Evolutionary conservation across 768 basidiomycete genomes (phyloP), one percentile per base, ranked within the genome.

Genomic region (Russula foetens): DNA sequence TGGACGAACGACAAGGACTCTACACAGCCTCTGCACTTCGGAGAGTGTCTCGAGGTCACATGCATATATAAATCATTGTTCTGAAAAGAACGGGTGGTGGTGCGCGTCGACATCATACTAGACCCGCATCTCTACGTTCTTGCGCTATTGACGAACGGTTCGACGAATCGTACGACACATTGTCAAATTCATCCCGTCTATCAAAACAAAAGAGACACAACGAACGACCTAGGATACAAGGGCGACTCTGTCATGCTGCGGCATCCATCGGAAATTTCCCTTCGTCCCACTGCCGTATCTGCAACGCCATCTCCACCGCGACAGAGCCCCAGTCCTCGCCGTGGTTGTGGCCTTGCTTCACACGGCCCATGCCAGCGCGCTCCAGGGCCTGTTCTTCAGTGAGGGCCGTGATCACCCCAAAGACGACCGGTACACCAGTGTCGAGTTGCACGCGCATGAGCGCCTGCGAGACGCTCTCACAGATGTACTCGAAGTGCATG

Each of bases 401-500:
- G 65, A 98, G 80, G 47, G 85, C 91, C 21, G 95, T 99, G 70
- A 99, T 75, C 28, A 99, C 93, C 44, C 97, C 97, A 73, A 98
- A 98, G 66, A 99, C 87, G 68, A 98, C 90, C 0, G 97, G 97
- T 24, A 90, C 84, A 17, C 93, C 93, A 1, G 90, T 86, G 73
- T 98, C 96, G 67, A 98, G 77, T 74, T 96, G 93, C 23, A 98
- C 84, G 68, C 82, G 83, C 97, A 98, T 99, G 65, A 99, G 78
- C 46, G 86, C 94, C 67, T 98, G 90, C 44, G 92, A 85, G 60
- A 98, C 95, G 62, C 85, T 84, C 68, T 98, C 93, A 73, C 83
- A 90, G 73, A 98, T 99, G 80, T 99, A 99, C 73, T 99, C 97
- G 73, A 98, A 99, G 76, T 99, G 97, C 93, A 97, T 97, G 19